A percentile compares a stretch with the other conserved stretches of the same genome.
phyloP scores from a whole-genome alignment of 148 eudicot genomes.

The Silene uniflora region DNA sequence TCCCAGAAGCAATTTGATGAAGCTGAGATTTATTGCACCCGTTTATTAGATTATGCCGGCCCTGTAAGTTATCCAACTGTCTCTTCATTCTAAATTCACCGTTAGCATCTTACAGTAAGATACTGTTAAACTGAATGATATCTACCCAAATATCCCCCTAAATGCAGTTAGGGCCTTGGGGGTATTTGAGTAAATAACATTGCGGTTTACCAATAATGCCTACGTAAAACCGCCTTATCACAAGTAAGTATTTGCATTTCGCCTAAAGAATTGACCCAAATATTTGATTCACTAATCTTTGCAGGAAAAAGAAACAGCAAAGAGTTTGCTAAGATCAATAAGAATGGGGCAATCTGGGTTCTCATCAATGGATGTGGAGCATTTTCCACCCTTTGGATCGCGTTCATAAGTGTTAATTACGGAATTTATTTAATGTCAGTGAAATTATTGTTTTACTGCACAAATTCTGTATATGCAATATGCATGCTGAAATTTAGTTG shows the following conservation, averaged over 20 bases:
- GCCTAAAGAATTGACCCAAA: background rate
- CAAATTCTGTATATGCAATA: slow-evolving; percentile 15
- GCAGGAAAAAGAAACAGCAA: slow-evolving; percentile 96
- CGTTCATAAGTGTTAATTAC: slow-evolving; percentile 19
- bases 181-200: too few species aligned
- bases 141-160: background rate
- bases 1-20: slow-evolving; percentile 73
- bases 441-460: slow-evolving; percentile 15
- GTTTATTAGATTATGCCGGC: slow-evolving; percentile 82
- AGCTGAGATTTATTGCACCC: slow-evolving; percentile 87
- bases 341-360: slow-evolving; percentile 54
- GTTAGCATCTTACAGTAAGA: too few species aligned
- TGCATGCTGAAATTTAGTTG: slow-evolving; percentile 13
- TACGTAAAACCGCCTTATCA: background rate
- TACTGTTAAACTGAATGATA: background rate
- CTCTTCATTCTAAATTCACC: background rate
- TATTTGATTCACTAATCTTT: slow-evolving; percentile 13
- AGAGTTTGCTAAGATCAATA: slow-evolving; percentile 80
- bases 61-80: slow-evolving; percentile 55
- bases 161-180: too few species aligned
- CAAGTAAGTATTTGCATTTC: background rate
- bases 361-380: slow-evolving; percentile 57
- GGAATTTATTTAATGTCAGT: background rate
- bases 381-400: slow-evolving; percentile 47
- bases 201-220: background rate